Percentiles rank a stretch among this genome's conserved stretches.
Evolutionary conservation across 2,329 filamentous ascomycete genomes (phyloP).

Genomic region (Amauroascus verrucosus): DNA sequence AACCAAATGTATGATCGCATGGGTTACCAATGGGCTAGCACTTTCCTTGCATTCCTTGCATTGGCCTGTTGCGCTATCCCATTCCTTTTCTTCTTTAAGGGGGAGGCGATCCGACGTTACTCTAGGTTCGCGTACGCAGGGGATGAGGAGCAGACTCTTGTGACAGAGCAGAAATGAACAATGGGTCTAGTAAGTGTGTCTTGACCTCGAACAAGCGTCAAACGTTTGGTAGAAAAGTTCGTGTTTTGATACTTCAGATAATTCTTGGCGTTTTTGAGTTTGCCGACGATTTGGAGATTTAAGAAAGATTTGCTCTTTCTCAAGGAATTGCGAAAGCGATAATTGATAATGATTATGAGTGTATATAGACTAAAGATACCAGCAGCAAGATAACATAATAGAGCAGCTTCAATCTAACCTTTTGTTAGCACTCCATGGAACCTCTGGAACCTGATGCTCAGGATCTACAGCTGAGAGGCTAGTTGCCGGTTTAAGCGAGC

Average conservation of each 20-base stretch:
- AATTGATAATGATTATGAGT: too few relatives aligned
- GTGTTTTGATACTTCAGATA: neutral
- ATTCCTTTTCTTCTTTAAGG: constrained; percentile 70
- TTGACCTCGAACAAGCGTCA: neutral
- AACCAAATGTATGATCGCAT: constrained; percentile 67
- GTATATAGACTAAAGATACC: too few relatives aligned
- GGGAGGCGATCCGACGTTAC: constrained; percentile 56
- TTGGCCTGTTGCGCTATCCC: constrained; percentile 73
- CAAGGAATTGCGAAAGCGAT: too few relatives aligned
- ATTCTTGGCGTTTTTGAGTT: neutral
- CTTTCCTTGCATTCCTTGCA: constrained; percentile 61
- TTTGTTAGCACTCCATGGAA: too few relatives aligned
- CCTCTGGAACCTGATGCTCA: too few relatives aligned
- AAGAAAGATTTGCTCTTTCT: neutral
- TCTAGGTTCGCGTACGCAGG: constrained; percentile 63
- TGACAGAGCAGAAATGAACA: neutral
- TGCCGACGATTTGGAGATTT: neutral
- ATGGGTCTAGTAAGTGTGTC: neutral
- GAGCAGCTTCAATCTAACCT: too few relatives aligned
- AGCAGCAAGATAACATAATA: too few relatives aligned
- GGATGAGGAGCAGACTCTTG: constrained; percentile 39
- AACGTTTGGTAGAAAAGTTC: neutral
- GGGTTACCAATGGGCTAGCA: constrained; percentile 65
- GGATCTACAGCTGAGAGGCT: too few relatives aligned
- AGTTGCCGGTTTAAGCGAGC: too few relatives aligned